Base-by-base conservation (phyloP, 805 yeast genomes). In the Lipomyces yamadae region DNA sequence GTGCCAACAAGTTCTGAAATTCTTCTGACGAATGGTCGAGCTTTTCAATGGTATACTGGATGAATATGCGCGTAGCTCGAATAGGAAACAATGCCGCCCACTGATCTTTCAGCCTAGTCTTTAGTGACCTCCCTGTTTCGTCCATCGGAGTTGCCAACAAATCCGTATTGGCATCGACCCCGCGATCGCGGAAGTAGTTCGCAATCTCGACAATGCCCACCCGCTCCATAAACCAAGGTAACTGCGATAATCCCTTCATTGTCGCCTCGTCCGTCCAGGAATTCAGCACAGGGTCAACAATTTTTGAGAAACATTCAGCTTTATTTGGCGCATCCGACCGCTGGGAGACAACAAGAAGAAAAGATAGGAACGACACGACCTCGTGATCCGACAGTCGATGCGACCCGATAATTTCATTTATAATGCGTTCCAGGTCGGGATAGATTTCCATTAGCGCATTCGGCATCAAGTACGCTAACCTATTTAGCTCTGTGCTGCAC, bases 181-280 rank as follows among this genome's bases (percentile, higher is more conserved):
- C 90, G 71, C 98, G 82, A 6, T 85, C 84, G 68, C 88, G 88
- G 78, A 96, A 95, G 75, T 95, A 95, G 66, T 89, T 89, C 0
- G 98, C 97, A 74, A 95, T 96, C 75, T 88, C 87, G 2, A 92
- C 98, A 63, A 95, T 91, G 2, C 99, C 99, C 61, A 96, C 84
- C 73, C 98, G 84, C 78, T 93, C 98, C 98, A 95, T 94, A 73
- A 95, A 95, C 98, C 98, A 95, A 68, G 92, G 97, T 56, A 96
- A 82, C 75, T 94, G 96, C 74, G 88, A 81, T 35, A 95, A 80
- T 0, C 98, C 98, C 74, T 92, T 92, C 69, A 91, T 92, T 0
- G 98, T 94, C 10, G 86, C 88, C 29, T 92, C 94, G 57, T 93
- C 92, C 0, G 94, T 88, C 99, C 99, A 95, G 0, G 97, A 93